phyloP scores from a whole-genome alignment of 2,329 filamentous ascomycete genomes.

The Helicocarpus griseus region DNA sequence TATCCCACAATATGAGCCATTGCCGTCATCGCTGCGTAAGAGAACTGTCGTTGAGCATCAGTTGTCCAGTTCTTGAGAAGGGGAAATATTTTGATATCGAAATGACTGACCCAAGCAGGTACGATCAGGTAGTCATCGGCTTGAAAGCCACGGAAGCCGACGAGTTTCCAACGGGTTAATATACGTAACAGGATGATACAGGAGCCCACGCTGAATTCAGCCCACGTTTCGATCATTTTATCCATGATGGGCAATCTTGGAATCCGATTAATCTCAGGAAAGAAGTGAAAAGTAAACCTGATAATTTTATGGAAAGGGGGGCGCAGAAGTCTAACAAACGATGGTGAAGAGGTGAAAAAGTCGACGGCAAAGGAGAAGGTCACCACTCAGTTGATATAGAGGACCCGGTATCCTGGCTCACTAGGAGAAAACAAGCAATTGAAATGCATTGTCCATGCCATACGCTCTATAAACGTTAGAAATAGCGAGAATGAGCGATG shows the following conservation, averaged over 20 bases:
- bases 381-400: background rate
- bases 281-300: background rate
- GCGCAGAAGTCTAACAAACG: background rate
- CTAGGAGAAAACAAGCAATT: background rate
- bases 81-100: background rate
- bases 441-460: background rate
- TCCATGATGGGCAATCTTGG: background rate
- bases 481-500: background rate
- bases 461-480: background rate
- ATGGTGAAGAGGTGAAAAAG: background rate
- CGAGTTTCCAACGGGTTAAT: slow-evolving; percentile 25
- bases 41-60: slow-evolving; percentile 1
- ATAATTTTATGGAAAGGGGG: background rate
- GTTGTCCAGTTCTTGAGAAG: background rate
- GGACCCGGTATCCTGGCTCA: background rate
- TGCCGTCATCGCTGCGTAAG: slow-evolving; percentile 15
- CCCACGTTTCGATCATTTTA: slow-evolving; percentile 26
- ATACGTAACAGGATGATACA: slow-evolving; percentile 23
- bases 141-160: slow-evolving; percentile 23
- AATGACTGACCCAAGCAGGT: slow-evolving; percentile 19
- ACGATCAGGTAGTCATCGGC: slow-evolving; percentile 27
- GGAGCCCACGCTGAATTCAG: slow-evolving; percentile 25
- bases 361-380: background rate
- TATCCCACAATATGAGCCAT: slow-evolving; percentile 19
- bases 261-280: background rate